Conservation (phyloP, 495 filamentous ascomycete species). For the Chaetomidium leptoderma region DNA sequence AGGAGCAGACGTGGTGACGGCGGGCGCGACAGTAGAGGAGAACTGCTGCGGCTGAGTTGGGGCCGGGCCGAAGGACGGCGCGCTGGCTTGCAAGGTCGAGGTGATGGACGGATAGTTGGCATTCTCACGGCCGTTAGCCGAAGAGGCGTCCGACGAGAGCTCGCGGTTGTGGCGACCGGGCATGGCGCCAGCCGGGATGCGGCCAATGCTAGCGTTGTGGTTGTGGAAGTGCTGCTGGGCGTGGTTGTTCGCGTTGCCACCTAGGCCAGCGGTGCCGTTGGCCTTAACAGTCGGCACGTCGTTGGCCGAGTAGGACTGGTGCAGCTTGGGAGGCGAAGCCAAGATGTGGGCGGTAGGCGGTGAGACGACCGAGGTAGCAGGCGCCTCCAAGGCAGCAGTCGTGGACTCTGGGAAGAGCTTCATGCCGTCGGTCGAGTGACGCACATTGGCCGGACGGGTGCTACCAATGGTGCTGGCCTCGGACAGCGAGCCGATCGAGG, state of each 20-base stretch:
- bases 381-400: conserved; percentile 22
- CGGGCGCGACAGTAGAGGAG: conserved; percentile 31
- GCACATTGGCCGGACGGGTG: conserved; percentile 44
- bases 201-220: conserved; percentile 75
- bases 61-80: conserved; percentile 62
- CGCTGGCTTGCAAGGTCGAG: conserved; percentile 72
- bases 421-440: conserved; percentile 50
- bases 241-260: conserved; percentile 55
- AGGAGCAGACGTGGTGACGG: conserved; percentile 34
- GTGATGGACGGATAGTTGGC: conserved; percentile 50
- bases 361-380: conserved; percentile 32
- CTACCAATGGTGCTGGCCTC: conserved; percentile 41
- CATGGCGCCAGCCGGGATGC: conserved; percentile 61
- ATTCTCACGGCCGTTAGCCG: conserved; percentile 46
- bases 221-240: conserved; percentile 77
- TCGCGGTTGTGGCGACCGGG: conserved; percentile 65
- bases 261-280: conserved; percentile 29
- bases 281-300: conserved; percentile 83
- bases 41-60: conserved; percentile 35
- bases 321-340: conserved; percentile 62
- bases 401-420: conserved; percentile 33
- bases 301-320: conserved; percentile 84
- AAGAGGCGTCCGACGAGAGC: conserved; percentile 46
- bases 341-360: conserved; percentile 39
- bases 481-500: conserved; percentile 30